These are phyloP conservation scores for Phialophora macrospora DNA, from an alignment of 2,329 filamentous ascomycete species.

Conservation along the genomic window DNA sequence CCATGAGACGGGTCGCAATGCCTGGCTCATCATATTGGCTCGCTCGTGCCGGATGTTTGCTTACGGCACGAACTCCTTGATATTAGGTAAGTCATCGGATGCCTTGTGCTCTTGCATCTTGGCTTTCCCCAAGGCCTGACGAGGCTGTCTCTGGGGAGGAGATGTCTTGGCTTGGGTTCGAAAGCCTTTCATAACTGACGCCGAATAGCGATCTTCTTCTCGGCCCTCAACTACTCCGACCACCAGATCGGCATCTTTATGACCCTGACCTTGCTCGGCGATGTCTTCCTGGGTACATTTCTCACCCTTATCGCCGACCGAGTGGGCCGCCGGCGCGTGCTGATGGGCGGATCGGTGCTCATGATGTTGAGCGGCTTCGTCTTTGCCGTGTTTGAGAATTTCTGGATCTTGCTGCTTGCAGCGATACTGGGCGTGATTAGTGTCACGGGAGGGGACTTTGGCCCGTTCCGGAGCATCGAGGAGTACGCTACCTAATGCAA, in stretches of 20 bases:
- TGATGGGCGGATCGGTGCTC: conserved; percentile 59
- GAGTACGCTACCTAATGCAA: conserved; percentile 48
- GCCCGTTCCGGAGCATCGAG: conserved; percentile 66
- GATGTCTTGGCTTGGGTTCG: background rate
- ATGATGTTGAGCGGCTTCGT: conserved; percentile 62
- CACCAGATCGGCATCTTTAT: conserved; percentile 66
- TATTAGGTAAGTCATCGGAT: conserved; percentile 33
- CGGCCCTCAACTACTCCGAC: conserved; percentile 57
- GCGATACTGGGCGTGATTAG: conserved; percentile 67
- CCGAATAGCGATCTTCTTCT: conserved; percentile 60
- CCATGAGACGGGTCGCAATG: conserved; percentile 38
- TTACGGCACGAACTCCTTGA: conserved; percentile 40
- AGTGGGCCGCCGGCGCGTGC: conserved; percentile 60
- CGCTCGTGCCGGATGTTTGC: conserved; percentile 41
- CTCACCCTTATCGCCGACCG: conserved; percentile 65
- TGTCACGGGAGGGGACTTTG: conserved; percentile 66
- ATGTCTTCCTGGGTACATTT: conserved; percentile 63
- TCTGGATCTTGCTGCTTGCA: conserved; percentile 63
- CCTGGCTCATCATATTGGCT: conserved; percentile 39
- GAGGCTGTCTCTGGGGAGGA: background rate
- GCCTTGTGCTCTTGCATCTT: conserved; percentile 1
- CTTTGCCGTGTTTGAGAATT: conserved; percentile 60
- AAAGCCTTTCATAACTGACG: background rate
- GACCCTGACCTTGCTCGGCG: conserved; percentile 66
- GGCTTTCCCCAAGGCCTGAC: conserved; percentile 3